phyloP scores from a whole-genome alignment of 208 protist genomes.

The Leishmania aethiopica region DNA sequence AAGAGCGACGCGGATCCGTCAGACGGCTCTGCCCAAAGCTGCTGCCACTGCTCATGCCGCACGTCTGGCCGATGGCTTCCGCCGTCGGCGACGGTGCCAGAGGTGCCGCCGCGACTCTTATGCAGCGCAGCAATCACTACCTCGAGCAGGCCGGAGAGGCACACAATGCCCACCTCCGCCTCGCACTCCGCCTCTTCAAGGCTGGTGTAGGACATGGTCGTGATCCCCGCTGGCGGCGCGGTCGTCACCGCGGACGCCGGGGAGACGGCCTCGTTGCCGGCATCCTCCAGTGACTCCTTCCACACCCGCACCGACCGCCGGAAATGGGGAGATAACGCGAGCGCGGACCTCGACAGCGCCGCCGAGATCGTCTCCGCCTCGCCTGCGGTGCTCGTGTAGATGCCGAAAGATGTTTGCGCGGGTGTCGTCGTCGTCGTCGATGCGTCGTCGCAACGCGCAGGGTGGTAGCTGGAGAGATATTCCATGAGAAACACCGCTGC shows the following conservation, averaged over 20 bases:
- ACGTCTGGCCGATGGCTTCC: slow-evolving; percentile 28
- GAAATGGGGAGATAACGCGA: not conserved
- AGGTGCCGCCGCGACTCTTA: slow-evolving; percentile 8
- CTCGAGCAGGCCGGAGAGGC: slow-evolving; percentile 54
- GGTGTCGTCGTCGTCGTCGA: not conserved
- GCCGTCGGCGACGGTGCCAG: slow-evolving; percentile 4
- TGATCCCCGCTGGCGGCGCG: slow-evolving; percentile 8
- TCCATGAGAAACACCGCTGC: slow-evolving; percentile 59
- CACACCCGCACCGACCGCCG: slow-evolving; percentile 27
- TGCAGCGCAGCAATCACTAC: slow-evolving; percentile 29
- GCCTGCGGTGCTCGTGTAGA: slow-evolving; percentile 35
- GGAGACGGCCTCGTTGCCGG: slow-evolving; percentile 28
- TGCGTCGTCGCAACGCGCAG: slow-evolving; percentile 1
- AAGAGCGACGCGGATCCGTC: slow-evolving; percentile 41
- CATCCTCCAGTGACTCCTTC: slow-evolving; percentile 37
- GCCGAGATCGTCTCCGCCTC: slow-evolving; percentile 30
- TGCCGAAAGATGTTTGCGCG: slow-evolving; percentile 18
- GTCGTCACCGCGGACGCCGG: slow-evolving; percentile 2
- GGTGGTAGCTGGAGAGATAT: slow-evolving; percentile 45
- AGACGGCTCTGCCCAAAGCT: slow-evolving; percentile 37
- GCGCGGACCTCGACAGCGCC: slow-evolving; percentile 22
- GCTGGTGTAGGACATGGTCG: slow-evolving; percentile 28
- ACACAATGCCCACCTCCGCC: slow-evolving; percentile 69
- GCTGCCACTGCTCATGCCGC: slow-evolving; percentile 32
- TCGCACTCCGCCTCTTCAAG: slow-evolving; percentile 46